Percentiles rank a stretch among this genome's conserved stretches.
These are phyloP conservation scores for Amyloporia xantha DNA, from an alignment of 768 basidiomycete genomes.

Conservation along the genomic window DNA sequence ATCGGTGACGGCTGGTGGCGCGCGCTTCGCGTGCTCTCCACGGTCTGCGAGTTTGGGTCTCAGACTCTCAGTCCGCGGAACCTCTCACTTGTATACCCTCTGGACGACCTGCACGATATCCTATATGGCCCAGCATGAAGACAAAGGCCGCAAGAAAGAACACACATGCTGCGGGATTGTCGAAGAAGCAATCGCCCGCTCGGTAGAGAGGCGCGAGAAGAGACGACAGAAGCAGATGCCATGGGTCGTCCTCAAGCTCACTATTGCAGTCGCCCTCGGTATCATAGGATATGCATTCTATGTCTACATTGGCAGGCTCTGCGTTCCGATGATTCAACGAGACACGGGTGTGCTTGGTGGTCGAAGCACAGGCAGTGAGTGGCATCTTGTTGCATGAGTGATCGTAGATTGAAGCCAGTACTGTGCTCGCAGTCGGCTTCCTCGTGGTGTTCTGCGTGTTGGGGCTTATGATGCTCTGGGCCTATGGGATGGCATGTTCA, in stretches of 20 bases:
- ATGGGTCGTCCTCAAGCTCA: constrained; percentile 68
- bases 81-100: background rate
- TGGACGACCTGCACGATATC: too few relatives aligned
- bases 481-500: constrained; percentile 61
- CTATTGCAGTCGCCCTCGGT: constrained; percentile 50
- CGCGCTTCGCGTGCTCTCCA: background rate
- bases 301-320: constrained; percentile 71
- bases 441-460: constrained; percentile 58
- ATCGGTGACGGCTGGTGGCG: background rate
- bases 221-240: constrained; percentile 48
- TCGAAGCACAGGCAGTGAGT: constrained; percentile 62
- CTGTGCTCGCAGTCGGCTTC: constrained; percentile 47
- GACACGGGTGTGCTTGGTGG: constrained; percentile 38
- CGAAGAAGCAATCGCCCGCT: constrained; percentile 35
- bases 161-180: constrained; percentile 45
- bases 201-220: constrained; percentile 36
- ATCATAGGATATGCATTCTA: constrained; percentile 67
- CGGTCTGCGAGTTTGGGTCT: background rate
- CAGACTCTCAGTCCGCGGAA: background rate
- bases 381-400: background rate
- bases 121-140: constrained; percentile 9
- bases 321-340: constrained; percentile 59
- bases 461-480: constrained; percentile 70
- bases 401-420: background rate
- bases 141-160: constrained; percentile 1